Evolutionary conservation across 139 green algal species (phyloP).

Genomic region (Deuterostichococcus epilithicus): DNA sequence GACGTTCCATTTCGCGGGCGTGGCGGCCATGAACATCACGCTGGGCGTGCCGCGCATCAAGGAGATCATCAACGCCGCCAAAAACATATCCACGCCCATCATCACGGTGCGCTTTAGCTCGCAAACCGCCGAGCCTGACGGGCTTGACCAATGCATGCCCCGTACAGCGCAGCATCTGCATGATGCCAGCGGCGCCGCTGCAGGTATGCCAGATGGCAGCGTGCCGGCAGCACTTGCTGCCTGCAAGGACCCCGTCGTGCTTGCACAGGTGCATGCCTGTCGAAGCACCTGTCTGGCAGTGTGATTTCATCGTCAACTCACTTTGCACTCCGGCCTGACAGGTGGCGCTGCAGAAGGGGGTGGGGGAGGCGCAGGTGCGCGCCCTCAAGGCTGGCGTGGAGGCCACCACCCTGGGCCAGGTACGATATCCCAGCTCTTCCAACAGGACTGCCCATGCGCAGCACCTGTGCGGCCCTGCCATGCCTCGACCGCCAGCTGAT

Average conservation of each 20-base stretch:
- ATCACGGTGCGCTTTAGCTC: slow-evolving; percentile 63
- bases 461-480: no score
- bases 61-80: slow-evolving; percentile 98
- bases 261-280: no score
- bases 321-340: slow-evolving; percentile 8
- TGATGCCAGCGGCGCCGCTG: background rate
- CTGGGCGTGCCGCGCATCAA: slow-evolving; percentile 97
- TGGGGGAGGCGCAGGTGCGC: slow-evolving; percentile 64
- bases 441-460: no score
- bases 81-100: slow-evolving; percentile 94
- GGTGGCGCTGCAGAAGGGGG: slow-evolving; percentile 63
- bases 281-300: no score
- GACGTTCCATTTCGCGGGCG: slow-evolving; percentile 98
- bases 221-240: background rate
- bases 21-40: slow-evolving; percentile 97
- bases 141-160: no score
- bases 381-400: slow-evolving; percentile 91
- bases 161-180: no score
- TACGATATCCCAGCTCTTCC: no score
- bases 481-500: no score
- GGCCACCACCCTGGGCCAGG: slow-evolving; percentile 82
- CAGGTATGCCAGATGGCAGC: no score
- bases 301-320: no score
- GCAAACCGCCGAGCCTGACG: no score
- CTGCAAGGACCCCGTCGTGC: no score